Conservation (phyloP, 805 yeast species). For the Cyberlindnera misumaiensis region DNA sequence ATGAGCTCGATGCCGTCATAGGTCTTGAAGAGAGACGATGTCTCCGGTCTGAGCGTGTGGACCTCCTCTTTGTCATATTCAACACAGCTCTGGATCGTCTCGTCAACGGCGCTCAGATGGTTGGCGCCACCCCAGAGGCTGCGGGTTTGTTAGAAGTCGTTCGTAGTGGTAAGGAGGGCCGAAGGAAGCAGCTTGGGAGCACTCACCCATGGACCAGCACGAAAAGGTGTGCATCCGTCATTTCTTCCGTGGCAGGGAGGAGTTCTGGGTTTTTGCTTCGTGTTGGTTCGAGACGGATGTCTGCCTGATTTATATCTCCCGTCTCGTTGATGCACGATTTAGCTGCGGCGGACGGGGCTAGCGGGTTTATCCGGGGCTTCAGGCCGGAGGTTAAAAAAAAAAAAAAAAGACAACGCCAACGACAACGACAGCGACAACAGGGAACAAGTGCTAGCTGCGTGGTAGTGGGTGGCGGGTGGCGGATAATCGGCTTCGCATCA, state of each 20-base stretch:
- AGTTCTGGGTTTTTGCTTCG: no score
- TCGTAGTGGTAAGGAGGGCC: neutral
- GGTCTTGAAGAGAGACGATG: constrained; percentile 67
- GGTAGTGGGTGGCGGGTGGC: no score
- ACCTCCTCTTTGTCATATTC: constrained; percentile 34
- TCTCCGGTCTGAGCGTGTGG: constrained; percentile 43
- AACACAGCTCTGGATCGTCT: constrained; percentile 32
- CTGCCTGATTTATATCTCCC: no score
- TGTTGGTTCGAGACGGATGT: neutral
- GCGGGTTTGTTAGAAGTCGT: constrained; percentile 1
- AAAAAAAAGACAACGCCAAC: no score
- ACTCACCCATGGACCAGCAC: constrained; percentile 70
- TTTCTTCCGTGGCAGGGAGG: neutral
- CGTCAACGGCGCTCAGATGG: constrained; percentile 45
- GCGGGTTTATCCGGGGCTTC: no score
- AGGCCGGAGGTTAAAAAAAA: no score
- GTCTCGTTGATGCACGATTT: no score
- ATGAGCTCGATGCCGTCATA: constrained; percentile 79
- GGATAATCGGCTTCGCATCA: no score
- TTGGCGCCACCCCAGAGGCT: constrained; percentile 59
- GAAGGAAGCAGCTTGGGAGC: neutral
- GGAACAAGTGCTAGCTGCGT: no score
- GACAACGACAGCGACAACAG: no score
- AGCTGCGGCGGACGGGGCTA: no score
- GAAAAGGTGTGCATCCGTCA: constrained; percentile 45